Percentiles rank a stretch among this genome's conserved stretches.
Evolutionary conservation across 1,139 yeast genomes (phyloP).

Genomic region (Diutina rugosa): DNA sequence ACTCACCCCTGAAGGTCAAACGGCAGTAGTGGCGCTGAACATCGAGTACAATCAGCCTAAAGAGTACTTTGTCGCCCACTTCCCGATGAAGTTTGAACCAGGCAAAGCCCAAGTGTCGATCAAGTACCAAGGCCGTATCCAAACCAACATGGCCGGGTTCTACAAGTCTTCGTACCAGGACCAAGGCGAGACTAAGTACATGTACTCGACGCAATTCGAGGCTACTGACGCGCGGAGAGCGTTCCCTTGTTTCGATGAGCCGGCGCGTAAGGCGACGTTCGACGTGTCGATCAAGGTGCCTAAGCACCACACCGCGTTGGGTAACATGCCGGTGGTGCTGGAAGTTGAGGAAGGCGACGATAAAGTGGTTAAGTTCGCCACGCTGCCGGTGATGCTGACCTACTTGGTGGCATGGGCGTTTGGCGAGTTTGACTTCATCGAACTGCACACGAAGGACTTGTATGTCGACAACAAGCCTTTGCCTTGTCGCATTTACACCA

Average conservation of each 20-base stretch:
- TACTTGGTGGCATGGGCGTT: slow-evolving; percentile 11
- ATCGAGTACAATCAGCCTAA: slow-evolving; percentile 7
- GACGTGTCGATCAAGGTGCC: slow-evolving; percentile 3
- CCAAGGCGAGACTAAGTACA: slow-evolving; percentile 41
- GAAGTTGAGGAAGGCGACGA: neutral
- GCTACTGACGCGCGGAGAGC: slow-evolving; percentile 81
- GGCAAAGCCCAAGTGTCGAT: slow-evolving; percentile 2
- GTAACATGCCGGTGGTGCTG: slow-evolving; percentile 2
- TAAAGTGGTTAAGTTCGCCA: neutral
- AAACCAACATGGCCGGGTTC: slow-evolving; percentile 55
- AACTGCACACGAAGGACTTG: slow-evolving; percentile 16
- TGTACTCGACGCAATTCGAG: slow-evolving; percentile 78
- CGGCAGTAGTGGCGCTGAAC: neutral
- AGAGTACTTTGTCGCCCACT: slow-evolving; percentile 16
- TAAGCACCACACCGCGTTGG: slow-evolving; percentile 8
- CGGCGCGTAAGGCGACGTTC: slow-evolving; percentile 62
- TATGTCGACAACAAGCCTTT: slow-evolving; percentile 37
- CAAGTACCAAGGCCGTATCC: slow-evolving; percentile 5
- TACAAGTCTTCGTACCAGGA: slow-evolving; percentile 65
- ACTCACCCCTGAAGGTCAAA: neutral
- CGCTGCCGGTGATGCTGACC: slow-evolving; percentile 10
- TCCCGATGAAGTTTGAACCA: slow-evolving; percentile 6
- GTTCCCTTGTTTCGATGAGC: slow-evolving; percentile 77
- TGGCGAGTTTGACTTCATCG: slow-evolving; percentile 5
- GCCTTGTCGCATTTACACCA: slow-evolving; percentile 63